phyloP scores from a whole-genome alignment of 2,329 filamentous ascomycete species.

The Sporothrix brasiliensis region DNA sequence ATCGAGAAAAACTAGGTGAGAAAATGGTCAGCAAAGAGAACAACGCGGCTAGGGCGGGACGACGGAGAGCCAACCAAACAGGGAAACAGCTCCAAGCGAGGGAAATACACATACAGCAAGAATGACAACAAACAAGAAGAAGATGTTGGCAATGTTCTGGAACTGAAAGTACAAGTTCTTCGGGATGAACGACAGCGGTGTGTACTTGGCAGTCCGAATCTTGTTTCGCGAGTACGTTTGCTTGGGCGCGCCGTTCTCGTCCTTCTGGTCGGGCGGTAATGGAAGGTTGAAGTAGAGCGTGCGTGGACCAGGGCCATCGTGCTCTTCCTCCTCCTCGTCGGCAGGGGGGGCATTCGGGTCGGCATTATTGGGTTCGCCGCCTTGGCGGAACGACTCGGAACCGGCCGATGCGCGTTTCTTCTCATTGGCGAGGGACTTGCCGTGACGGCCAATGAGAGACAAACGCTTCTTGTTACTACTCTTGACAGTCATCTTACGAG shows the following conservation, averaged over 20 bases:
- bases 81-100: slow-evolving; percentile 1
- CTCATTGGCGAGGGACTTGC: slow-evolving; percentile 65
- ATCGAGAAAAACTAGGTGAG: slow-evolving; percentile 82
- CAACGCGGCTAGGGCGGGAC: too few species aligned
- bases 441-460: slow-evolving; percentile 78
- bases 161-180: slow-evolving; percentile 99
- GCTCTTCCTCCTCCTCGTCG: slow-evolving; percentile 42
- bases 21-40: background rate
- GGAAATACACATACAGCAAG: slow-evolving; percentile 70
- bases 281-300: slow-evolving; percentile 84
- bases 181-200: slow-evolving; percentile 88
- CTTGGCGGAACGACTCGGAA: slow-evolving; percentile 41
- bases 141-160: slow-evolving; percentile 97
- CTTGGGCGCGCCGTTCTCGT: slow-evolving; percentile 76
- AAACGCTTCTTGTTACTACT: slow-evolving; percentile 77
- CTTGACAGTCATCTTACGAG: slow-evolving; percentile 78
- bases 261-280: slow-evolving; percentile 71
- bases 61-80: background rate
- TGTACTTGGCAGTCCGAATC: slow-evolving; percentile 97
- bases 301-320: slow-evolving; percentile 52
- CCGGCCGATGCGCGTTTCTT: slow-evolving; percentile 63
- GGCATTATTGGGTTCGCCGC: slow-evolving; percentile 41
- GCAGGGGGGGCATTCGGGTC: slow-evolving; percentile 46
- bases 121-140: slow-evolving; percentile 96
- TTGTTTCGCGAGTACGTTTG: slow-evolving; percentile 84